Evolutionary conservation across 23 red algal genomes (phyloP).

Genomic region (Gracilariopsis chorda): DNA sequence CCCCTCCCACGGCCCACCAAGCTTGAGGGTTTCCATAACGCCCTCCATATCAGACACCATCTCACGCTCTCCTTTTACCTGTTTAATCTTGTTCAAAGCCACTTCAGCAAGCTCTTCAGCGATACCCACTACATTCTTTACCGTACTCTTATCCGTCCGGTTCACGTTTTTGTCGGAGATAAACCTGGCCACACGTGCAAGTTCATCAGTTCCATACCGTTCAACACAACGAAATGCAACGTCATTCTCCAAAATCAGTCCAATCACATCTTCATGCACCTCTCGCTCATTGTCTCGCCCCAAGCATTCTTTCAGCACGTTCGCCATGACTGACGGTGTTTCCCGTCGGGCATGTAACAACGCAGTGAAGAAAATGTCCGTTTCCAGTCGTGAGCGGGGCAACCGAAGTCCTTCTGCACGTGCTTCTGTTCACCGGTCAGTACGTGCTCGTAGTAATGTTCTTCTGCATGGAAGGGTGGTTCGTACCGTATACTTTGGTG

Average conservation of each 20-base stretch:
- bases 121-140: not conserved
- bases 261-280: not conserved
- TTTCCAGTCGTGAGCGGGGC: not conserved
- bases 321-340: not conserved
- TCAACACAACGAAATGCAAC: not conserved
- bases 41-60: no score
- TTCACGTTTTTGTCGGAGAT: not conserved
- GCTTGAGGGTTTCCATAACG: not conserved
- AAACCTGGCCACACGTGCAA: not conserved
- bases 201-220: not conserved
- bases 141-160: not conserved
- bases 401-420: not conserved
- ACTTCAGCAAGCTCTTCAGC: not conserved
- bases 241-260: not conserved
- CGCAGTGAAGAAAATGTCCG: slow-evolving; percentile 8
- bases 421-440: not conserved
- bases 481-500: slow-evolving; percentile 11
- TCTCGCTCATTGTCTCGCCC: not conserved
- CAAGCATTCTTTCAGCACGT: not conserved
- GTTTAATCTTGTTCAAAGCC: not conserved
- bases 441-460: no score
- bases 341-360: not conserved
- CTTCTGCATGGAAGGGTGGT: not conserved
- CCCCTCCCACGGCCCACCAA: not conserved
- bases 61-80: not conserved